Base-by-base conservation (phyloP, 768 basidiomycete genomes). In the Pisolithus sp. region DNA sequence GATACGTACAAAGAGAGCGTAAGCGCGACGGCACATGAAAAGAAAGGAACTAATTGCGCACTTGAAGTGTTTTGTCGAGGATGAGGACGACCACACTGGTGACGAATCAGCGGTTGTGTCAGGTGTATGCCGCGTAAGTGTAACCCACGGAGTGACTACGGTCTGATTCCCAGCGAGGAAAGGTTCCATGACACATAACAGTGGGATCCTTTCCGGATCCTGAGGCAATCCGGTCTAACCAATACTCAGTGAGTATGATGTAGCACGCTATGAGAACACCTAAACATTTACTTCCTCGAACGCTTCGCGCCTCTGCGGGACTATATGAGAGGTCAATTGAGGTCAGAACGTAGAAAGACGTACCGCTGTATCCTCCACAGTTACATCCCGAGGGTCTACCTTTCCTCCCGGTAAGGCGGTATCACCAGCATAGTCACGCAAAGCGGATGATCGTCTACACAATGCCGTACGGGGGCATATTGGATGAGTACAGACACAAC, bases 381-480 rank as follows among this genome's bases (percentile, higher is more conserved):
- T 81, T 55, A 59, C 64, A 63, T 94, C 92, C 38, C 70, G 73
- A 2, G 72, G 71, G 15, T 95, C 92, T 7, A 84, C 76, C 62
- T 84, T 90, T 0, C 93, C 92, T 6, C 93, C 92, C 0, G 92
- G 93, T 5, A 95, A 69, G 1, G 89, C 86, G 0, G 93, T 95
- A 63, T 94, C 93, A 0, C 89, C 89, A 0, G 92, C 87, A 59
- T 88, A 95, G 8, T 84, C 76, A 36, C 82, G 73, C 58, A 95
- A 70, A 3, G 79, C 79, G 0, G 84, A 75, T 2, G 91, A 82
- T 2, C 92, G 83, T 54, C 92, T 94, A 41, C 21, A 36, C 12
- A n/a, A 40, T 1, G 34, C 15, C 34, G 34, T 13, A 34, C 5
- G 12, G 6, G 13, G 30, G 15, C 42, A 36, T 37, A 41, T 31